Base-by-base conservation (phyloP, 352 stramenopile genomes). In the Phytopythium chamaehyphon region DNA sequence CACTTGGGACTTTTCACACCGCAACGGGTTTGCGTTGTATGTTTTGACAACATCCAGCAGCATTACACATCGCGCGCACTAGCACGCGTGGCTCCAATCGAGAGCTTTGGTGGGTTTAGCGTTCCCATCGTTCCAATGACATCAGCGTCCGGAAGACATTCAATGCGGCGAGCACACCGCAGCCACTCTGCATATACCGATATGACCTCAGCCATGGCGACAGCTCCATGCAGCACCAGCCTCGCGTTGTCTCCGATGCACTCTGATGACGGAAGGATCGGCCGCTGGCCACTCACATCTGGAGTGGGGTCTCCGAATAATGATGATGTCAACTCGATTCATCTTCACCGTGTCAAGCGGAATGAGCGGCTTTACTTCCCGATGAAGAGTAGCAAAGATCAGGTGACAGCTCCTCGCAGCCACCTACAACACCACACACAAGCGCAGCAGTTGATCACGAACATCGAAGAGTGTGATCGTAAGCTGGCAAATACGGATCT, bases 11-110 rank as follows among this genome's bases (percentile, higher is more conserved):
- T 86, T 1, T 78, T 74, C 44, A 19, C 77, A 7, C 71, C 77
- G 3, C 69, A 92, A 38, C 66, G 85, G 15, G 80, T 95, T 9
- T 95, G 85, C 47, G 60, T 61, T 3, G 57, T 54, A 14, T 91
- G 81, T 58, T 80, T 86, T 57, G 70, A 79, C 21, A 57, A 63
- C 14, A 47, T 91, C 11, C 73, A 87, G 59, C 65, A 79, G 14
- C 63, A 79, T 23, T 69, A 78, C 21, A 83, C 64, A 18, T 55
- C 60, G 10, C 66, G 62, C 6, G 69, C 69, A 22, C 54, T 61
- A 10, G 52, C 59, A 31, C 69, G 50, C 11, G 63, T 69, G 11
- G 66, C 52, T 8, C 59, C 54, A 9, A 61, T 56, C 24, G 61
- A 53, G 47, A 22, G 47, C 21, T 11, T 43, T 14, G 21, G 33